Evolutionary conservation across 257 asterid species (phyloP), one percentile per base, ranked within the genome.

Genomic region (Gardenia jasminoides): DNA sequence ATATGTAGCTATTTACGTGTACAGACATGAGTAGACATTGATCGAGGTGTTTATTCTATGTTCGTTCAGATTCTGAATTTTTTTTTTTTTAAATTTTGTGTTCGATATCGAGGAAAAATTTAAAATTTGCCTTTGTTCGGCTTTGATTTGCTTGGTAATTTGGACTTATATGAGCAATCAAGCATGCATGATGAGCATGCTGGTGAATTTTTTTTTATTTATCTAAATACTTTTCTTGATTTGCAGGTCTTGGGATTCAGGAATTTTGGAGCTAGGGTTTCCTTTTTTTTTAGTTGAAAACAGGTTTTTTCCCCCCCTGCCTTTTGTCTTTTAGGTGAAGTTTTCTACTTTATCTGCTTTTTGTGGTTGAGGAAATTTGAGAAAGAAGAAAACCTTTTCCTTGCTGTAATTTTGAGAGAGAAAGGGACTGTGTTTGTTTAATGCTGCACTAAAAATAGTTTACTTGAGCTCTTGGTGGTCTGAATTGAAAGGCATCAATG

Each of bases 261-360:
- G 22, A 33, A 17, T 56, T 41, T 74, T 74, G 33, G 16, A 59
- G 78, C 70, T 58, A 75, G 78, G 78, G 70, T 75, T 75, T 75
- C 8, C 4, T 24, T 7, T n/a, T 7, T n/a, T 31, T 22, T 61
- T 4, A 26, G 24, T 74, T 28, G 33, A 10, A 20, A 24, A 30
- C 20, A 7, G 22, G 64, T 0, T 4, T 56, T 56, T n/a, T 9
- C 1, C 0, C 22, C 64, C 8, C 1, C 20, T 56, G 3, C 1
- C 20, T 56, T 9, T 11, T 74, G n/a, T 22, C 22, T 56, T 22
- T 20, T 74, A 48, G 58, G 33, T 7, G 16, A 52, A 50, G 13
- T 10, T 74, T 26, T 64, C n/a, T 56, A 19, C 6, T 19, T 39
- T 8, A 24, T 44, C 9, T 70, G 9, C 22, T 44, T 22, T 50